A percentile compares a stretch with the other conserved stretches of the same genome.
These are phyloP conservation scores for Neurospora sp. DNA, from an alignment of 495 filamentous ascomycete species.

Conservation along the genomic window DNA sequence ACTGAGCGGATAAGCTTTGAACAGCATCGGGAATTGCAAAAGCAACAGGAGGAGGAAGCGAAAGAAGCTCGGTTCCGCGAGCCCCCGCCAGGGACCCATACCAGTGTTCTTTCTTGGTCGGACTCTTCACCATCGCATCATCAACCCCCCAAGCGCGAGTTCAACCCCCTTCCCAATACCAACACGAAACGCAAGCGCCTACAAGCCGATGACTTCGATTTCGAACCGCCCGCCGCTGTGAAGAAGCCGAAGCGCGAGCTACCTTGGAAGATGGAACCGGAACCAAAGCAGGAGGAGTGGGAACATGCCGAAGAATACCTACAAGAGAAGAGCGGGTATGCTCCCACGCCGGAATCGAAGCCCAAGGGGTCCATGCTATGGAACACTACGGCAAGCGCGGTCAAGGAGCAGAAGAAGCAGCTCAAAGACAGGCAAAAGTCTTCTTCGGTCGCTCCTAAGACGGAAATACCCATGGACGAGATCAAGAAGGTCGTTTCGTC, in stretches of 20 bases:
- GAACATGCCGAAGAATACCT: background rate
- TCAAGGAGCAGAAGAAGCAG: constrained; percentile 74
- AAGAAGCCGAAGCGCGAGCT: constrained; percentile 22
- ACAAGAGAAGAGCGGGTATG: constrained; percentile 19
- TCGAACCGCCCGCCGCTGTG: constrained; percentile 13
- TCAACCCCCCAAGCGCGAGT: constrained; percentile 2
- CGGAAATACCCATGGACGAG: constrained; percentile 19
- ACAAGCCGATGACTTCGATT: constrained; percentile 1
- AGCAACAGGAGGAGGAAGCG: background rate
- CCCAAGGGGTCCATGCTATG: constrained; percentile 41
- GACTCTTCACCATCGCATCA: constrained; percentile 25
- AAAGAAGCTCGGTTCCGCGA: background rate
- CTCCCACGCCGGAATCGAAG: constrained; percentile 25
- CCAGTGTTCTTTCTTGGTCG: constrained; percentile 17
- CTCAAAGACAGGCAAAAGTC: constrained; percentile 50
- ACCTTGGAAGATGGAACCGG: constrained; percentile 15
- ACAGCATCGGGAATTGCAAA: background rate
- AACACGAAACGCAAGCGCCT: constrained; percentile 26
- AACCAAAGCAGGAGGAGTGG: constrained; percentile 11
- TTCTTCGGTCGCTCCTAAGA: constrained; percentile 16
- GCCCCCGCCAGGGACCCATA: constrained; percentile 8
- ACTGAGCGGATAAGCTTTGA: constrained; percentile 8
- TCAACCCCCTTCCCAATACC: constrained; percentile 1
- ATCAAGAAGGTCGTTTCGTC: constrained; percentile 22
- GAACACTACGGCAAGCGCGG: constrained; percentile 71